Evolutionary conservation across 192 early-diverging fungal genomes (phyloP), one percentile per base, ranked within the genome.

Genomic region (Geranomyces michiganensis): DNA sequence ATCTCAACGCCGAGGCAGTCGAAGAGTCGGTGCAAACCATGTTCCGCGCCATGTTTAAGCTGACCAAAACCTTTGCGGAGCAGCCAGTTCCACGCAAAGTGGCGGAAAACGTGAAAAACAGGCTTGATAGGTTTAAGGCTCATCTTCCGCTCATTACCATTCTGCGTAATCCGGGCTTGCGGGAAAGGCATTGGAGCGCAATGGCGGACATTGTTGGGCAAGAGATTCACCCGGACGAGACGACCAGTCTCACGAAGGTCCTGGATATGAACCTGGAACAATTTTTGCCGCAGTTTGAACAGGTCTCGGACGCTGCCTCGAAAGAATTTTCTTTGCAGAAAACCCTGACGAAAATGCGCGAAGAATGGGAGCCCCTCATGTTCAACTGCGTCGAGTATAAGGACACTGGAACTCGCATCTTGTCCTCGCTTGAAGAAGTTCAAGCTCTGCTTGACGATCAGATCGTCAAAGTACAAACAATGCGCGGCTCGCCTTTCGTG

Each of bases 381-480:
- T 85, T 87, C 70, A 85, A 79, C 64, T 82, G 77, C 64, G 65
- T 85, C 36, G 82, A 84, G 55, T 87, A 88, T 69, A 88, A 88
- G 61, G 86, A 88, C 49, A 85, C 82, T 10, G 83, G 81, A 45
- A 87, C 82, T 10, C 80, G 74, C 56, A 86, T 88, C 65, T 69
- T 88, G 29, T 83, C 83, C 12, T 77, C 83, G n/a, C 65, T 88
- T 32, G 86, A 88, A 66, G 86, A 88, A 51, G 78, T 88, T 14
- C 86, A 88, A 62, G 79, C 86, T 17, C 62, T 87, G 33, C 70
- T 88, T 19, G 86, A 88, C 60, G 86, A 88, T 63, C 82, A 85
- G 76, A 85, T 85, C 30, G 86, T 88, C 32, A 88, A 85, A 68
- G 83, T 85, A n/a, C 85, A 78, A 64, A 88, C 86, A 0, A 88